A percentile compares a stretch with the other conserved stretches of the same genome.
These are phyloP conservation scores for Mallotus nudiflorus DNA, from an alignment of 345 rosid genomes.

Conservation along the genomic window DNA sequence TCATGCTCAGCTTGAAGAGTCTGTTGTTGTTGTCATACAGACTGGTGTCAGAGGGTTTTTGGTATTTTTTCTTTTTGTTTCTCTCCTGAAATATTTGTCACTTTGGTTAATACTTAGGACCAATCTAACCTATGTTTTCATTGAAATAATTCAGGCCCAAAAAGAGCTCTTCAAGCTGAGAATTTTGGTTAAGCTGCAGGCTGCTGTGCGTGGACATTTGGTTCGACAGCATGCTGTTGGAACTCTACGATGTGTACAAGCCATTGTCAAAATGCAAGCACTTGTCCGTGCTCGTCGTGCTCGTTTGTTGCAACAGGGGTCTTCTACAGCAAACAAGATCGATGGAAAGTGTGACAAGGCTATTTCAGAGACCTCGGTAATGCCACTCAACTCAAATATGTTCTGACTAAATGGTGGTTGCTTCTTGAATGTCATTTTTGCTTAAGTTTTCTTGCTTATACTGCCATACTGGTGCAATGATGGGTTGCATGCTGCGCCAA, in stretches of 20 bases:
- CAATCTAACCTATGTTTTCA: not conserved
- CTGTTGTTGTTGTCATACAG: slow-evolving; percentile 53
- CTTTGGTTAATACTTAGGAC: not conserved
- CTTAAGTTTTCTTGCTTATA: not conserved
- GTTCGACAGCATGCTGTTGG: slow-evolving; percentile 89
- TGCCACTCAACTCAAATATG: slow-evolving; percentile 16
- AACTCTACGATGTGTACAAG: slow-evolving; percentile 82
- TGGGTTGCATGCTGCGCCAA: not conserved
- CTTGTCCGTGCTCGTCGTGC: slow-evolving; percentile 76
- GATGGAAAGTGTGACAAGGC: slow-evolving; percentile 33
- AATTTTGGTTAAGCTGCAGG: slow-evolving; percentile 82
- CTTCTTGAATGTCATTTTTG: not conserved
- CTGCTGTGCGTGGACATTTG: slow-evolving; percentile 88
- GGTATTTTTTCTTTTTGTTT: slow-evolving; percentile 38
- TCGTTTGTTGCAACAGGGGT: slow-evolving; percentile 38
- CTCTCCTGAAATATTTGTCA: not conserved
- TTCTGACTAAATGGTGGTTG: not conserved
- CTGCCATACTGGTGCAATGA: not conserved
- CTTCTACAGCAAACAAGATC: slow-evolving; percentile 20
- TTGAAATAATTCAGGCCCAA: slow-evolving; percentile 46
- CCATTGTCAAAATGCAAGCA: slow-evolving; percentile 84
- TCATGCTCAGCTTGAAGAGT: slow-evolving; percentile 39
- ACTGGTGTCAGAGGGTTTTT: slow-evolving; percentile 53
- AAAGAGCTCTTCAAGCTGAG: slow-evolving; percentile 63
- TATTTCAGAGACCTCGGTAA: slow-evolving; percentile 43